phyloP scores from a whole-genome alignment of 2,329 filamentous ascomycete genomes.

The Xylariaceae sp. region DNA sequence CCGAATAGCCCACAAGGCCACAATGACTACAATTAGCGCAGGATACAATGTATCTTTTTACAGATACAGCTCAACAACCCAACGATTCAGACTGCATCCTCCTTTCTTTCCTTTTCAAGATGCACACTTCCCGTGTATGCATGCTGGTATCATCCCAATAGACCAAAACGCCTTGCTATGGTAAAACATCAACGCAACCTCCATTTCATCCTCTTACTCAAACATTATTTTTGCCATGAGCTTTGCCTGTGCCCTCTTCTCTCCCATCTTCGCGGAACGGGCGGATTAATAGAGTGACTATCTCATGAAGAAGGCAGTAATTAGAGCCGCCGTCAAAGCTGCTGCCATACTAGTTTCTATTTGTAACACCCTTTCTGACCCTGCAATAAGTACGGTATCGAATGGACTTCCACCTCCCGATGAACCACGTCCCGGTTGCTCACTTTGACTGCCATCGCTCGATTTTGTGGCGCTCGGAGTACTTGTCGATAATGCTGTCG shows the following conservation, averaged over 20 bases:
- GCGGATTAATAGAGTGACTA: background rate
- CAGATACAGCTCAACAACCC: background rate
- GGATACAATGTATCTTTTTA: background rate
- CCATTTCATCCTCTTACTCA: background rate
- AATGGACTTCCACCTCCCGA: conserved; percentile 36
- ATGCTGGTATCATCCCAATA: conserved; percentile 27
- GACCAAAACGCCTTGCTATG: conserved; percentile 27
- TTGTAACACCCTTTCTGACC: conserved; percentile 6
- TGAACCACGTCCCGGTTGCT: conserved; percentile 10
- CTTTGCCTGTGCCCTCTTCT: background rate
- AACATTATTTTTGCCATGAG: conserved; percentile 9
- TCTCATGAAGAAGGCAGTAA: conserved; percentile 7
- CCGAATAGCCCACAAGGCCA: background rate
- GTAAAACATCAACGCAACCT: background rate
- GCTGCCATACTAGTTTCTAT: background rate
- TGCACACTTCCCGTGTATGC: background rate
- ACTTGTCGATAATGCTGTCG: conserved; percentile 1
- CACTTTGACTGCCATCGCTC: background rate
- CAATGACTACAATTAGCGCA: background rate
- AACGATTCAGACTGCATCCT: conserved; percentile 1
- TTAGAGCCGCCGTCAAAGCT: conserved; percentile 10
- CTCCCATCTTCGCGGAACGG: background rate
- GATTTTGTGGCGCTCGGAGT: conserved; percentile 9
- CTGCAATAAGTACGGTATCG: conserved; percentile 20
- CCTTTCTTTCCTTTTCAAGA: conserved; percentile 10